Evolutionary conservation across 768 basidiomycete genomes (phyloP).

Genomic region (Auricularia sp.): DNA sequence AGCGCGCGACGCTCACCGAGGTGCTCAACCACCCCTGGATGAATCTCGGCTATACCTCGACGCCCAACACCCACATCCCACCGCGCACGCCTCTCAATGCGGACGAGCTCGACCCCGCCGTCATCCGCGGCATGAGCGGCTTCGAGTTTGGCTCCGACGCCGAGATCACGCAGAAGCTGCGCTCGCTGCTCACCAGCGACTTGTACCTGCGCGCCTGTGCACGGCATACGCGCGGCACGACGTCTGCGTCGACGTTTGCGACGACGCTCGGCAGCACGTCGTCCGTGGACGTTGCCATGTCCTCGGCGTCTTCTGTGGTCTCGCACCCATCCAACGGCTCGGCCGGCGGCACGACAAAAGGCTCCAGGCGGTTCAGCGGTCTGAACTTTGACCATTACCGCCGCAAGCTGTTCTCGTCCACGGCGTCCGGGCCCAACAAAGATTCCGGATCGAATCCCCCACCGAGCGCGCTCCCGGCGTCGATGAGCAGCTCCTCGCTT

Average conservation of each 20-base stretch:
- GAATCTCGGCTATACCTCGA: constrained; percentile 70
- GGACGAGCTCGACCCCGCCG: constrained; percentile 79
- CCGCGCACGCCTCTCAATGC: constrained; percentile 81
- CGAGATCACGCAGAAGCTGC: constrained; percentile 69
- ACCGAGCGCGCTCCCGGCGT: constrained; percentile 7
- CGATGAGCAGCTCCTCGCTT: constrained; percentile 6
- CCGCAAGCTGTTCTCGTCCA: constrained; percentile 68
- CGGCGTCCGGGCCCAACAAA: constrained; percentile 21
- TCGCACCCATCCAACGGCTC: neutral
- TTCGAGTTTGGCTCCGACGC: constrained; percentile 92
- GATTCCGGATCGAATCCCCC: neutral
- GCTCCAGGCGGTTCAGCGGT: constrained; percentile 81
- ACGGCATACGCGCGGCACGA: neutral
- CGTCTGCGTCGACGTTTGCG: constrained; percentile 26
- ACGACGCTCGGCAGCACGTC: constrained; percentile 11
- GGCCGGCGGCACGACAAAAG: constrained; percentile 35
- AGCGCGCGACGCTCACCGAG: constrained; percentile 74
- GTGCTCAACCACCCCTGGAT: constrained; percentile 90
- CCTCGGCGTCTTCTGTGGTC: neutral
- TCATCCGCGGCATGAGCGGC: constrained; percentile 86
- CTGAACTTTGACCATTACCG: constrained; percentile 77
- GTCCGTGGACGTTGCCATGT: neutral
- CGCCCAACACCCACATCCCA: constrained; percentile 78
- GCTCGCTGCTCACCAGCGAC: constrained; percentile 68
- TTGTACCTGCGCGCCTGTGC: constrained; percentile 34